A percentile compares a stretch with the other conserved stretches of the same genome.
Evolutionary conservation across 2,329 filamentous ascomycete genomes (phyloP).

Genomic region (Cryphonectria naterciae): DNA sequence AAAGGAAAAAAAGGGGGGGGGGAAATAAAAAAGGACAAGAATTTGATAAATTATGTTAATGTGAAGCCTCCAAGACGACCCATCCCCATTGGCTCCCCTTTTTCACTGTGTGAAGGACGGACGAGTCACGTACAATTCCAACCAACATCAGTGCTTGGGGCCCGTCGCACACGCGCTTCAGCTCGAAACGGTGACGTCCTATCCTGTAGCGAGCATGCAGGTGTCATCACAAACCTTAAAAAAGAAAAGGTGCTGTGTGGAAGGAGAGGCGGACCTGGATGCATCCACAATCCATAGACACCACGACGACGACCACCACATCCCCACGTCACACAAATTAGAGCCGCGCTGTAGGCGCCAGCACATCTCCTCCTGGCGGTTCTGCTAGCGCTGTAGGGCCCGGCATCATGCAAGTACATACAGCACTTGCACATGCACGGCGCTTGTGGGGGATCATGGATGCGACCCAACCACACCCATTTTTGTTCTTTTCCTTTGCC

Average conservation of each 20-base stretch:
- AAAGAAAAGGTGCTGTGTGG: not conserved
- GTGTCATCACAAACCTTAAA: not conserved
- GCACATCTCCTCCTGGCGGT: not conserved
- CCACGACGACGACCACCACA: not conserved
- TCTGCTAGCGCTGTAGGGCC: not conserved
- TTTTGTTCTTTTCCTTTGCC: not conserved
- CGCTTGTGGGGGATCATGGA: not conserved
- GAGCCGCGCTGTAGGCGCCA: conserved; percentile 25
- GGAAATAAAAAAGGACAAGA: not conserved
- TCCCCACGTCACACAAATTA: conserved; percentile 15
- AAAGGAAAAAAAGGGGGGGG: not conserved
- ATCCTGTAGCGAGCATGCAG: conserved; percentile 1
- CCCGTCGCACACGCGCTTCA: conserved; percentile 13
- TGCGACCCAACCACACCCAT: not conserved
- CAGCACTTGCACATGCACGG: not conserved
- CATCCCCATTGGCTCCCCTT: not conserved
- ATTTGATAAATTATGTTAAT: not conserved
- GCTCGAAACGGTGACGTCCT: conserved; percentile 3
- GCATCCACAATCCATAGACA: not conserved
- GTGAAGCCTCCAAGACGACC: not conserved
- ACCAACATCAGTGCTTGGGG: not conserved
- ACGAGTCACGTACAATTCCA: not conserved
- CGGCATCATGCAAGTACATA: not conserved
- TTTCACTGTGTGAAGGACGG: not conserved
- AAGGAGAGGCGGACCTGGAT: not conserved